These are phyloP conservation scores for Elaeagnus macrophylla DNA, from an alignment of 306 rosid genomes.

Conservation along the genomic window DNA sequence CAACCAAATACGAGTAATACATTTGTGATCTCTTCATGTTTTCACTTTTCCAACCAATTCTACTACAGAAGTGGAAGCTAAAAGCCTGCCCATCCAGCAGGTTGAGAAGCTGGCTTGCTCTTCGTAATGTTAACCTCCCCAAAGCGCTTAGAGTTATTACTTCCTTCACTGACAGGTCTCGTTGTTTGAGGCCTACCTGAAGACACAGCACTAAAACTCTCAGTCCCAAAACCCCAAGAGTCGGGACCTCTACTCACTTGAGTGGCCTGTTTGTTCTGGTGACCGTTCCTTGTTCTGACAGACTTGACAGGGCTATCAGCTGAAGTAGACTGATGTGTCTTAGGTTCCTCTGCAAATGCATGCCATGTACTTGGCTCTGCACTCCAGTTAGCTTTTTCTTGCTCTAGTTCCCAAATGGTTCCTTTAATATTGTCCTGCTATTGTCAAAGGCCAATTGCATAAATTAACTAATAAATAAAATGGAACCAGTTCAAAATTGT, in stretches of 20 bases:
- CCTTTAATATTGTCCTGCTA: constrained; percentile 8
- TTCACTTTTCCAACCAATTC: constrained; percentile 7
- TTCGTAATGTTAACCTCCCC: constrained; percentile 40
- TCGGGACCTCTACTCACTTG: constrained; percentile 41
- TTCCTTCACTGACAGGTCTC: constrained; percentile 37
- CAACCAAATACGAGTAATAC: constrained; percentile 16
- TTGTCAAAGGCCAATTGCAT: neutral
- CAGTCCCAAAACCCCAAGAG: constrained; percentile 76
- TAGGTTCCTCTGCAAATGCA: constrained; percentile 60
- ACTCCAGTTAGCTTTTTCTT: constrained; percentile 42
- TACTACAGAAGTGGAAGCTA: too few species aligned
- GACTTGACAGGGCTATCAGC: constrained; percentile 47
- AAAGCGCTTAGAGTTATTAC: constrained; percentile 28
- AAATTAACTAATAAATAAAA: neutral
- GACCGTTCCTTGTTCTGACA: constrained; percentile 55
- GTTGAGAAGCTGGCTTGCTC: constrained; percentile 59
- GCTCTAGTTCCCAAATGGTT: constrained; percentile 30
- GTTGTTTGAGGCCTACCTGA: constrained; percentile 43
- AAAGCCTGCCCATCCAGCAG: constrained; percentile 99
- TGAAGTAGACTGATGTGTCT: constrained; percentile 32
- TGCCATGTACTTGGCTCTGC: constrained; percentile 69
- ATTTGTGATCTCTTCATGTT: constrained; percentile 22
- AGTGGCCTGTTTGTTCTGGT: constrained; percentile 41
- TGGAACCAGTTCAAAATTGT: neutral
- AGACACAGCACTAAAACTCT: constrained; percentile 49